Conservation (phyloP, 768 basidiomycete genomes). For the Serendipita sp. region DNA sequence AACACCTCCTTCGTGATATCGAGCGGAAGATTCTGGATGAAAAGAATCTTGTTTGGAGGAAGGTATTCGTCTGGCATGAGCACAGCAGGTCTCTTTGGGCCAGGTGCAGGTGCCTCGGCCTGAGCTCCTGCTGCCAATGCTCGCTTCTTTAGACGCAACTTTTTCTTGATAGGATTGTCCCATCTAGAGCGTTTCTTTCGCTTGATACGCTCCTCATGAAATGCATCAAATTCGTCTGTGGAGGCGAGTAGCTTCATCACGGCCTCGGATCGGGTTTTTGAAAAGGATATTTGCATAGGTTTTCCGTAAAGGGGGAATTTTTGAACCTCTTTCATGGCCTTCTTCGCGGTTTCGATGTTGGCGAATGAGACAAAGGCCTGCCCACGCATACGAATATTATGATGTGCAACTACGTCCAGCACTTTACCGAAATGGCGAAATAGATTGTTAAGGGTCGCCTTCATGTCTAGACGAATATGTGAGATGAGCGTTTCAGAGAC, state of each 20-base stretch:
- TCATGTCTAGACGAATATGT: conserved; percentile 44
- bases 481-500: conserved; percentile 4
- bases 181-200: conserved; percentile 76
- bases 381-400: conserved; percentile 91
- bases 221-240: conserved; percentile 46
- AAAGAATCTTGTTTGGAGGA: conserved; percentile 97
- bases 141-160: conserved; percentile 63
- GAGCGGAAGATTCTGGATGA: conserved; percentile 92
- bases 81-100: conserved; percentile 63
- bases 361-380: conserved; percentile 95
- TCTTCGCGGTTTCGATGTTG: conserved; percentile 62
- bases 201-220: conserved; percentile 55
- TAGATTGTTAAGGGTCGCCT: conserved; percentile 67
- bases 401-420: conserved; percentile 87
- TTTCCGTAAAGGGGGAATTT: conserved; percentile 93
- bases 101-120: conserved; percentile 45
- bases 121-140: conserved; percentile 49
- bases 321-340: conserved; percentile 82
- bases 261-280: conserved; percentile 73
- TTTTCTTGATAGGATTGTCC: conserved; percentile 78
- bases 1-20: conserved; percentile 85
- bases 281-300: conserved; percentile 97
- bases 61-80: conserved; percentile 99
- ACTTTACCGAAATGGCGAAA: conserved; percentile 92
- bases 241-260: conserved; percentile 60